These are phyloP conservation scores for Agastache rugosa DNA, from an alignment of 257 asterid species.

Conservation along the genomic window DNA sequence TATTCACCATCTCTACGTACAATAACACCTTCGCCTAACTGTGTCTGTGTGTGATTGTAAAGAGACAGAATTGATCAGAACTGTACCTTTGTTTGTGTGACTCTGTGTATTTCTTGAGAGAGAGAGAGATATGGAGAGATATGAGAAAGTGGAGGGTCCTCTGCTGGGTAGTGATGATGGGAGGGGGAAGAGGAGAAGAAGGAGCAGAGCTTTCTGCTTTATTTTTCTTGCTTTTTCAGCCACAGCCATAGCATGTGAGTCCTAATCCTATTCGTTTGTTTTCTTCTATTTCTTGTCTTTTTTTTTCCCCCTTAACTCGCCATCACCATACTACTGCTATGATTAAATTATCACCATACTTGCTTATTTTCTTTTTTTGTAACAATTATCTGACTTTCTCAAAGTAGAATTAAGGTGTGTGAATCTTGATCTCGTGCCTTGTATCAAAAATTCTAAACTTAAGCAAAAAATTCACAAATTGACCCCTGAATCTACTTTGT, in stretches of 20 bases:
- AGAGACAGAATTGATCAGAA: no score
- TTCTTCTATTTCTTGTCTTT: background rate
- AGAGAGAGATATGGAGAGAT: slow-evolving; percentile 37
- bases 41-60: no score
- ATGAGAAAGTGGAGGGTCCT: slow-evolving; percentile 34
- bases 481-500: background rate
- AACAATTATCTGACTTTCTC: no score
- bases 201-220: slow-evolving; percentile 31
- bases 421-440: background rate
- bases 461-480: background rate
- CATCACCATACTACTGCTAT: background rate
- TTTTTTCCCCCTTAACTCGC: background rate
- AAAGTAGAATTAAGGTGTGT: background rate
- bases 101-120: background rate
- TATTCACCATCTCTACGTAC: no score
- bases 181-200: background rate
- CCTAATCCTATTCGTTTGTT: slow-evolving; percentile 24
- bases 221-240: slow-evolving; percentile 40
- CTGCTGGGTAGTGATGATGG: slow-evolving; percentile 33
- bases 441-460: background rate
- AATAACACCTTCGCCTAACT: no score
- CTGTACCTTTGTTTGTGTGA: no score
- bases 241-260: slow-evolving; percentile 51
- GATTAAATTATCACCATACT: no score
- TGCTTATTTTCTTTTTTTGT: no score